phyloP scores from a whole-genome alignment of 345 rosid species.

The Anastatica hierochuntica region DNA sequence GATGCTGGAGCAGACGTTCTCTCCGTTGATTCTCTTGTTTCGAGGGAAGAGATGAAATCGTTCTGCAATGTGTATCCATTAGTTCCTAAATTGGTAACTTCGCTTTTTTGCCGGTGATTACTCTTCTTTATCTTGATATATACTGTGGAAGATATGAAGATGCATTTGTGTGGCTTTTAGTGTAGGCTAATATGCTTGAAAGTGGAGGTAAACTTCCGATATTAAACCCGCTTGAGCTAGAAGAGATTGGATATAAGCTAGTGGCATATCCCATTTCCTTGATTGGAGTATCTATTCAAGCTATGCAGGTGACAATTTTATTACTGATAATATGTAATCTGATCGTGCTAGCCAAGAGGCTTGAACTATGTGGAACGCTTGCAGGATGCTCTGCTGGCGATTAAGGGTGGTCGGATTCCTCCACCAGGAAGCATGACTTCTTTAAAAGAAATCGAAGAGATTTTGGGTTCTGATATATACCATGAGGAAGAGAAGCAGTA shows the following conservation, averaged over 20 bases:
- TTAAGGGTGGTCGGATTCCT: conserved; percentile 84
- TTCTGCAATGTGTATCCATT: conserved; percentile 69
- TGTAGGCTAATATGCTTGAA: conserved; percentile 83
- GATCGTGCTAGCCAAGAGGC: not conserved
- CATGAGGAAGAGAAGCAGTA: conserved; percentile 76
- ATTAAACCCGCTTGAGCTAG: conserved; percentile 62
- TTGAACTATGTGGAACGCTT: conserved; percentile 3
- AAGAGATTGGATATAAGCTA: conserved; percentile 75
- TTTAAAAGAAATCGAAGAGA: conserved; percentile 66
- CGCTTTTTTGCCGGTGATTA: not conserved
- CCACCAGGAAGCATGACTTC: conserved; percentile 90
- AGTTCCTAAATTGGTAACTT: conserved; percentile 77
- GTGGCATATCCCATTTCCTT: conserved; percentile 77
- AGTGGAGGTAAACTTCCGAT: conserved; percentile 85
- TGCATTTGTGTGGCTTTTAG: not conserved
- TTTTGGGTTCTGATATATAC: conserved; percentile 61
- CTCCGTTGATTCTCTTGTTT: conserved; percentile 63
- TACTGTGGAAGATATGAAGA: conserved; percentile 11
- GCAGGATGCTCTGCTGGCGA: conserved; percentile 70
- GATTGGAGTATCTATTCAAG: conserved; percentile 77
- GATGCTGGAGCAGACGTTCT: conserved; percentile 95
- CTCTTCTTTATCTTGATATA: not conserved
- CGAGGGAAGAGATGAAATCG: conserved; percentile 88
- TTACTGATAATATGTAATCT: not conserved
- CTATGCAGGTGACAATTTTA: conserved; percentile 62